Base-by-base conservation (phyloP, 1,139 yeast species). In the Suhomyces terraborum region DNA sequence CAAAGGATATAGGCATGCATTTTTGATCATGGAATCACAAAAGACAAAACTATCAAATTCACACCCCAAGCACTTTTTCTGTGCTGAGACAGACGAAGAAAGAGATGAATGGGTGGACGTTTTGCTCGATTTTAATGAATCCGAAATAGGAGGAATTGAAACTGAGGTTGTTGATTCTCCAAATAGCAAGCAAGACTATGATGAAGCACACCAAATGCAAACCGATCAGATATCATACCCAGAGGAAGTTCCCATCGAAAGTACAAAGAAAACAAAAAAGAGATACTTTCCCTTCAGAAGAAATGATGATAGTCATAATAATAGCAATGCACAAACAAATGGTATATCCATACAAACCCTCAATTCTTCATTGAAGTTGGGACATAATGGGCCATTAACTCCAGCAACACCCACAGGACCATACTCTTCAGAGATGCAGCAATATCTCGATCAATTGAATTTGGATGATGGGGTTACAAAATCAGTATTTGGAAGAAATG, bases 31-130 rank as follows among this genome's bases (percentile, higher is more conserved):
- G 66, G 96, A 88, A 56, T 73, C 78, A 6, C 77, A 75, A 47
- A 80, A 79, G 52, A 72, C 79, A 20, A 75, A 79, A 36, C 63
- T 77, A n/a, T 73, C 83, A 1, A 67, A 75, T 16, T 68, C 79
- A 2, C 61, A 58, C 26, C 75, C 79, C 2, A 82, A 80, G 45
- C 89, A 86, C 59, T 77, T 82, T 38, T 75, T 89, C 46, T 88
- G 95, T 62, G 88, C 95, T 2, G 96, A 89, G 59, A 79, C 85
- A 1, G 88, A 85, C 40, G 73, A 69, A 24, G 96, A 88, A 53
- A 77, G 96, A 40, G 95, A 87, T 51, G 73, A 73, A 4, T 87
- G 96, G 96, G 78, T 84, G 20, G 71, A 78, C 16, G 73, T 79
- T 1, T 64, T 85, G 49, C 69, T 82, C 31, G 82, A 77, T 45